Evolutionary conservation across 768 basidiomycete species (phyloP), one percentile per base, ranked within the genome.

Genomic region (Suillus paluster): DNA sequence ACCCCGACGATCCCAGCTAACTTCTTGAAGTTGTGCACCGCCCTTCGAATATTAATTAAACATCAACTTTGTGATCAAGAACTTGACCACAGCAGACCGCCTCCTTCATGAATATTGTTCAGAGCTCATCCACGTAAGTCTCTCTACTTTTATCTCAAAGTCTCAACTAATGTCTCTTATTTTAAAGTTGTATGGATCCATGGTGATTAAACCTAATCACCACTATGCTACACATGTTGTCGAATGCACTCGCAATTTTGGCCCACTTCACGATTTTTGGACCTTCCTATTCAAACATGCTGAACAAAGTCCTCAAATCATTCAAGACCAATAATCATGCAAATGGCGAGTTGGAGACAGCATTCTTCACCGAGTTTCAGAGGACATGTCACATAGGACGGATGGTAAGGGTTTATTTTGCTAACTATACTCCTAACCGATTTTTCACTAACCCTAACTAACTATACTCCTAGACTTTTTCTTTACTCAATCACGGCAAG

Each of bases 251-350:
- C 64, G 64, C 3, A 71, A 76, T 48, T 79, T 70, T 58, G 77
- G 79, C 0, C 78, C 79, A 2, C 60, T 80, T 2, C 72, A 76
- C 34, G 69, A 68, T 9, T 80, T 78, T 57, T 80, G 78, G 78
- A 74, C 68, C 0, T 79, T 79, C 56, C 65, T 78, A 3, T 75
- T 73, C 27, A 77, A 79, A 48, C 64, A 70, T n/a, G 0, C 60
- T 79, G 4, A 79, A 79, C 62, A 76, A 75, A 38, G 68, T 78
- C 14, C 60, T 79, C 6, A 78, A 79, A 64, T 66, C 66, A 12
- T 77, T 73, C 65, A 73, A 72, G 34, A 76, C 75, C 0, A 73
- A 70, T 50, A 78, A 78, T 41, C 76, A 75, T 49, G 64, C 58
- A 6, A 70, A 71, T 2, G 79, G n/a, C n/a, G n/a, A n/a, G n/a